Evolutionary conservation across 1,284 basidiomycete species (phyloP), one percentile per base, ranked within the genome.

Genomic region (Inonotus hispidus): DNA sequence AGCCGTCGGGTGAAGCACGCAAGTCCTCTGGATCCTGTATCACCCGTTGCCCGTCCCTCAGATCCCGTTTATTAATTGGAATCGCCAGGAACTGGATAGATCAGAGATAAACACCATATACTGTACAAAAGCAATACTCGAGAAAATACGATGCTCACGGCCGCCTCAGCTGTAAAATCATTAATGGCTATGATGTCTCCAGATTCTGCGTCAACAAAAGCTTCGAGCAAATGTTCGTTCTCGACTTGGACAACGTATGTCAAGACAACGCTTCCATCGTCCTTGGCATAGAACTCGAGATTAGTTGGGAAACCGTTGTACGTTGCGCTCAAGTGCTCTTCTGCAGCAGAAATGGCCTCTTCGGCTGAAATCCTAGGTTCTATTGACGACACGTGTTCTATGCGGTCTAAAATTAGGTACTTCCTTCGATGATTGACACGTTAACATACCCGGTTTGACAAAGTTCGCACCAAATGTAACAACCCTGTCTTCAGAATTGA

Each of bases 151-250:
- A 32, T 32, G 32, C 77, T 63, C 63, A 80, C 79, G 5, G 76
- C 73, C 27, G 77, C 74, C 53, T 79, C 71, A 7, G 75, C 69
- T 23, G 79, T 78, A 63, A 81, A 87, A 69, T 86, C 82, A 54
- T 78, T 79, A 19, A 84, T 74, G 38, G 77, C 75, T n/a, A 83
- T 67, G 35, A 87, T 69, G 53, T 82, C 77, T 25, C 81, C 82
- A 27, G 75, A 73, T 64, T 81, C 77, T 3, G 82, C 82, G 64
- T 86, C 83, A 53, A 86, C 79, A 67, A 82, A 84, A 1, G 83
- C 84, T 71, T 87, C 83, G 67, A 81, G 79, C 84, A 83, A 87
- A 29, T 72, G 73, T 23, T 79, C 77, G 63, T 82, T 82, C 68
- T 81, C 79, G 58, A 86, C 77, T 69, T 83, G 81, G 39, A 82